Percentiles rank a stretch among this genome's conserved stretches.
Evolutionary conservation across 208 protist species (phyloP).

Genomic region (Naegleria lovaniensis): DNA sequence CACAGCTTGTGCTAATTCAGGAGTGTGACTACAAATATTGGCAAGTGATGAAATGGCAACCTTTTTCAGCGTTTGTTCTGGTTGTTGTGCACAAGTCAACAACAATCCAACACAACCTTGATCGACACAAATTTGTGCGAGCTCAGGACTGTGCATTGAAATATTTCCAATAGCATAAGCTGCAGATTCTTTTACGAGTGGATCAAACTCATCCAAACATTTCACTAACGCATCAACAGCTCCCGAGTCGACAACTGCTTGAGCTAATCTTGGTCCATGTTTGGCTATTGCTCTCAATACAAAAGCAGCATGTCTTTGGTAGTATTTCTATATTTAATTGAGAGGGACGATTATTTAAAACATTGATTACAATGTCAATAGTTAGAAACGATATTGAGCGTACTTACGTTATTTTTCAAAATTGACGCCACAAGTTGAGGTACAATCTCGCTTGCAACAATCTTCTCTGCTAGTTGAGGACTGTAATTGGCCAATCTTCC

Average conservation of each 20-base stretch:
- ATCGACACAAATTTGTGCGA: constrained; percentile 86
- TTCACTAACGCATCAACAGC: constrained; percentile 89
- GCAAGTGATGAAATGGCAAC: constrained; percentile 86
- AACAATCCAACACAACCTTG: constrained; percentile 87
- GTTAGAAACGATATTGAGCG: background rate
- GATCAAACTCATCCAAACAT: constrained; percentile 95
- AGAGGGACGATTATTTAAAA: constrained; percentile 3
- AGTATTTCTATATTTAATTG: constrained; percentile 62
- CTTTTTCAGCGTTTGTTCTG: constrained; percentile 91
- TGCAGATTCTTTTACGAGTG: constrained; percentile 91
- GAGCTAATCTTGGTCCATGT: constrained; percentile 89
- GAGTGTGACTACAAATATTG: constrained; percentile 89
- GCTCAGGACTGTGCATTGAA: constrained; percentile 79
- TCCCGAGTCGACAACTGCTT: constrained; percentile 90
- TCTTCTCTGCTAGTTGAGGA: constrained; percentile 91
- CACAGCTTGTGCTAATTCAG: constrained; percentile 86
- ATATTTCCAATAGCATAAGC: constrained; percentile 96
- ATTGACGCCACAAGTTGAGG: constrained; percentile 95
- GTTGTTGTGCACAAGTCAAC: constrained; percentile 95
- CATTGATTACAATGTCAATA: constrained; percentile 16
- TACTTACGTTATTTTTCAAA: constrained; percentile 78
- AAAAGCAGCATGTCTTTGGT: constrained; percentile 95
- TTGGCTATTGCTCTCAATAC: constrained; percentile 92
- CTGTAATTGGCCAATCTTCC: constrained; percentile 92
- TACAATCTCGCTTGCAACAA: constrained; percentile 92